Evolutionary conservation across 352 stramenopile species (phyloP), one percentile per base, ranked within the genome.

Genomic region (Saprolegnia parasitica): DNA sequence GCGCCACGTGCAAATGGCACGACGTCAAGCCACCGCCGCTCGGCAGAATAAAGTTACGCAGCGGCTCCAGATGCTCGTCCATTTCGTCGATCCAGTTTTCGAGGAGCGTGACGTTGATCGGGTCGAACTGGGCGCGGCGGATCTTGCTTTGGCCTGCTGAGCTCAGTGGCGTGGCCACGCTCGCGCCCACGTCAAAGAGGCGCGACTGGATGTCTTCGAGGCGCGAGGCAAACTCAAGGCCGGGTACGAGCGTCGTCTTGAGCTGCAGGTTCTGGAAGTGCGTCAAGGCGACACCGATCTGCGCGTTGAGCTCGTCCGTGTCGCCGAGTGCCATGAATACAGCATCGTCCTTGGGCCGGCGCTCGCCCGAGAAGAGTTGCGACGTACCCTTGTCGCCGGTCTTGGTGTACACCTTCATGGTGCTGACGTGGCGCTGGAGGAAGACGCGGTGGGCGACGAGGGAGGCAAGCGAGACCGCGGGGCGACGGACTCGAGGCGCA

Each of bases 331-430:
- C 89, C 70, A 95, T 81, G 80, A 97, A 97, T 8, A 95, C 79
- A 5, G 72, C 72, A 74, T 97, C 84, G 73, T 89, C 81, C 76
- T 97, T 97, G 67, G 78, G 73, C 21, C 88, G 78, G 21, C 88
- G 83, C 77, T 96, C 88, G 60, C 90, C 89, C 64, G 91, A 96
- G 76, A 96, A 97, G 60, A 97, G 83, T 74, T 91, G 88, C 54
- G 90, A 97, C 65, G 87, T 95, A 58, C 90, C 91, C 71, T 96
- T 97, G 76, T 97, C 91, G 47, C 91, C 91, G 0, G 90, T 96
- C 65, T 93, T 92, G 42, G 91, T 97, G 81, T 97, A 97, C 57
- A 97, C 87, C 74, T 95, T 95, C 82, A 95, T 91, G 32, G 47
- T 66, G 37, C 66, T 57, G 1, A 49, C 4, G 42, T 49, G 42